These are phyloP conservation scores for Scortechinia acanthostroma DNA, from an alignment of 2,329 filamentous ascomycete genomes.

Conservation along the genomic window DNA sequence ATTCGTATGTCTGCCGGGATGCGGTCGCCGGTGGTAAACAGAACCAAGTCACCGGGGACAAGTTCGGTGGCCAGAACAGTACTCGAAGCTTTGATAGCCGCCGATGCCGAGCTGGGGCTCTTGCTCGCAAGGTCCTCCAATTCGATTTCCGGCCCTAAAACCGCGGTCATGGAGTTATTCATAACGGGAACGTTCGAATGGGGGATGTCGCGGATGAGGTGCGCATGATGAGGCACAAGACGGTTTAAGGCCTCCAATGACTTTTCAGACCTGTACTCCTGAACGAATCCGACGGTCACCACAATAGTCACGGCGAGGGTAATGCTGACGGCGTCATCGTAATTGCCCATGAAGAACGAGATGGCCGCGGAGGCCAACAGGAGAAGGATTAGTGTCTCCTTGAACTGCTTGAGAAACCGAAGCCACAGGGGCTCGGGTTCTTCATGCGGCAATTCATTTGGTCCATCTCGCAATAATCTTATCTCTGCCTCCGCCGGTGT, in stretches of 20 bases:
- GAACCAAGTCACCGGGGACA: constrained; percentile 84
- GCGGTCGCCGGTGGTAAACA: constrained; percentile 92
- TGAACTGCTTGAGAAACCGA: constrained; percentile 91
- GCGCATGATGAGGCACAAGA: constrained; percentile 88
- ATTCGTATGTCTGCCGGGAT: constrained; percentile 95
- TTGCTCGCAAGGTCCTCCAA: constrained; percentile 38
- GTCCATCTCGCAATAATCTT: constrained; percentile 73
- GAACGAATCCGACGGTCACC: constrained; percentile 88
- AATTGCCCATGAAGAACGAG: constrained; percentile 84
- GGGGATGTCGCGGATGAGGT: constrained; percentile 67
- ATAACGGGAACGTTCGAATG: constrained; percentile 8
- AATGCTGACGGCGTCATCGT: constrained; percentile 92
- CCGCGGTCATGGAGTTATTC: constrained; percentile 5
- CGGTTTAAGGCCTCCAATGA: constrained; percentile 91
- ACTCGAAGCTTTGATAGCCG: constrained; percentile 56
- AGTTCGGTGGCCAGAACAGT: constrained; percentile 83
- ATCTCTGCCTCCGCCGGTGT: constrained; percentile 74
- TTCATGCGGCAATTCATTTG: constrained; percentile 91
- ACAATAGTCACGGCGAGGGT: constrained; percentile 94
- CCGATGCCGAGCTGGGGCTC: constrained; percentile 26
- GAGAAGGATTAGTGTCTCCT: constrained; percentile 89
- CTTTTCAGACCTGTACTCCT: constrained; percentile 96
- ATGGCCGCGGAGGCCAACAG: constrained; percentile 81
- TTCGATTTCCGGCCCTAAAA: constrained; percentile 20
- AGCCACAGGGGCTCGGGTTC: constrained; percentile 90